Percentiles rank a stretch among this genome's conserved stretches.
Conservation (phyloP, 176 grass and related monocot genomes). For the Triticum urartu region DNA sequence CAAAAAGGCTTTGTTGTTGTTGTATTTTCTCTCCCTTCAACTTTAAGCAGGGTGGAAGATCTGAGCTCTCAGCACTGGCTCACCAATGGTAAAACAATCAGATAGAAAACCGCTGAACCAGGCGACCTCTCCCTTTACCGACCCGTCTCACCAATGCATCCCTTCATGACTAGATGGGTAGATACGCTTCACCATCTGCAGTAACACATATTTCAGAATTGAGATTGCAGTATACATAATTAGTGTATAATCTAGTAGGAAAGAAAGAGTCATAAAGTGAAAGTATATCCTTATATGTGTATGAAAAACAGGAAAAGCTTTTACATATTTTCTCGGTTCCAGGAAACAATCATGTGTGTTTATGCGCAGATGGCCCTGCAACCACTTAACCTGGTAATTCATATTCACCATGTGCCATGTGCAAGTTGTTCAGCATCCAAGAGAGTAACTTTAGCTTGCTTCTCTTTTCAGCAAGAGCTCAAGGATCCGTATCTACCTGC, state of each 20-base stretch:
- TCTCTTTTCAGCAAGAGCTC: conserved; percentile 78
- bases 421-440: background rate
- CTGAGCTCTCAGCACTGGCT: no score
- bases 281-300: background rate
- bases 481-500: conserved; percentile 88
- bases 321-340: background rate
- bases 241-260: background rate
- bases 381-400: conserved; percentile 74
- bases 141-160: background rate
- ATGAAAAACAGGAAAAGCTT: background rate
- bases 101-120: background rate
- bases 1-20: no score
- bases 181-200: no score
- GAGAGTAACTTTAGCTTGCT: conserved; percentile 28
- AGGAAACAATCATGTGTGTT: conserved; percentile 16
- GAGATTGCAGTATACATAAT: background rate
- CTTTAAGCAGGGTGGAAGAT: no score
- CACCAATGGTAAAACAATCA: no score
- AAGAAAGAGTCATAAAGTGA: background rate
- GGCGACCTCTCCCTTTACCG: background rate
- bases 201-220: no score
- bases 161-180: background rate
- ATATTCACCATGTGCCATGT: conserved; percentile 14
- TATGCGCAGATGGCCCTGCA: conserved; percentile 96
- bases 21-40: no score